These are phyloP conservation scores for Cunninghamia lanceolata DNA, from an alignment of 75 land plant genomes.

Conservation along the genomic window DNA sequence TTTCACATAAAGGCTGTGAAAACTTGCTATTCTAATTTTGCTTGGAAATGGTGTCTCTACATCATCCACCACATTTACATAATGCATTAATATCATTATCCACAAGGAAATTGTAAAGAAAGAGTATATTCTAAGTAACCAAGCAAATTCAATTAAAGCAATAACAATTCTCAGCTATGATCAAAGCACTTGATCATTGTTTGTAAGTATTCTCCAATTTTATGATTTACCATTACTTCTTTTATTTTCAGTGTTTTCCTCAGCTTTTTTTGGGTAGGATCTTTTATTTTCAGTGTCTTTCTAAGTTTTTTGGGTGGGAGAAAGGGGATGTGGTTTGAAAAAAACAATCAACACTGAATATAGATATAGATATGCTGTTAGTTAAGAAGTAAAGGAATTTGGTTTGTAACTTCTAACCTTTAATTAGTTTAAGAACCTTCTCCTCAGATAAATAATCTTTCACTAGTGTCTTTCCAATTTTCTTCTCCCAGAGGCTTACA, in stretches of 20 bases:
- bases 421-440: constrained; percentile 23
- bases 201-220: too few relatives aligned
- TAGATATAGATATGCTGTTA: too few relatives aligned
- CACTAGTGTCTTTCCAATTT: constrained; percentile 17
- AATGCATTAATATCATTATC: not conserved
- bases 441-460: constrained; percentile 23
- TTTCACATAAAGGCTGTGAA: constrained; percentile 24
- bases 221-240: too few relatives aligned
- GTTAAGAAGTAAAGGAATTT: not conserved
- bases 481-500: constrained; percentile 27
- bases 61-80: too few relatives aligned
- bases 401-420: not conserved
- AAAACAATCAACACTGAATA: too few relatives aligned
- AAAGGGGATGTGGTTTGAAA: too few relatives aligned
- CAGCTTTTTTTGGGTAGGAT: too few relatives aligned
- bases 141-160: not conserved
- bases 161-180: too few relatives aligned
- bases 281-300: too few relatives aligned
- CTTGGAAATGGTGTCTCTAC: constrained; percentile 32
- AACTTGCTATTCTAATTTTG: constrained; percentile 18
- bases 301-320: too few relatives aligned
- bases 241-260: too few relatives aligned
- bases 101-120: not conserved
- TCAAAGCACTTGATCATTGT: too few relatives aligned
- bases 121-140: not conserved